Conservation (phyloP, 2,329 filamentous ascomycete species). For the Lasiodiplodia sp. region DNA sequence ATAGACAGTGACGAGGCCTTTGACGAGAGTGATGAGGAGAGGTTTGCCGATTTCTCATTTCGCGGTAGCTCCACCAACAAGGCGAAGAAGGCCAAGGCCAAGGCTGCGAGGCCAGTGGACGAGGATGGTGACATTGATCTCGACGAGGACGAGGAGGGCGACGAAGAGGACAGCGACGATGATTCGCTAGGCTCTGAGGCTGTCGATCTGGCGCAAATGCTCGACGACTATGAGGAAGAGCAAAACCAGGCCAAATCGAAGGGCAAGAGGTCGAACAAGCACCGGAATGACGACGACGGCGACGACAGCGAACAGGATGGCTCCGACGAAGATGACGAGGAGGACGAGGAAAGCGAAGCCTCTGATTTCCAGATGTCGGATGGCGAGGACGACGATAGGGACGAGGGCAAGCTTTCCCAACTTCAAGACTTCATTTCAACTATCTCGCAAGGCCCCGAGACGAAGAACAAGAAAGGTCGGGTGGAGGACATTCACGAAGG, state of each 20-base stretch:
- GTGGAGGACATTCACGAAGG: slow-evolving; percentile 62
- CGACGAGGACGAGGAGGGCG: slow-evolving; percentile 54
- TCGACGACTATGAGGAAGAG: slow-evolving; percentile 57
- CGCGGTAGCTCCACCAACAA: slow-evolving; percentile 64
- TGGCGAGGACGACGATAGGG: slow-evolving; percentile 55
- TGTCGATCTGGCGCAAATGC: slow-evolving; percentile 68
- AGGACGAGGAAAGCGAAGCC: slow-evolving; percentile 55
- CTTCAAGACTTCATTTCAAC: slow-evolving; percentile 74
- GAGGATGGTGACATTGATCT: slow-evolving; percentile 53
- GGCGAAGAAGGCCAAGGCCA: slow-evolving; percentile 53
- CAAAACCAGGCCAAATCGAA: slow-evolving; percentile 37
- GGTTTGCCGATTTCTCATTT: slow-evolving; percentile 78
- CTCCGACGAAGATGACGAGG: slow-evolving; percentile 55
- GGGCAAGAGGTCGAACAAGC: slow-evolving; percentile 38
- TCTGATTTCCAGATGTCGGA: slow-evolving; percentile 59
- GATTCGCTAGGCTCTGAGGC: slow-evolving; percentile 70
- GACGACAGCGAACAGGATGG: slow-evolving; percentile 60
- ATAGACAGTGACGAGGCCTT: slow-evolving; percentile 83
- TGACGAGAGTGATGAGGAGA: slow-evolving; percentile 86
- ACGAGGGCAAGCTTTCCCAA: slow-evolving; percentile 64
- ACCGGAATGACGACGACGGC: slow-evolving; percentile 52
- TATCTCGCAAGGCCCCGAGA: slow-evolving; percentile 58
- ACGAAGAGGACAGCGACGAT: slow-evolving; percentile 61
- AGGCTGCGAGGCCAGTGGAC: slow-evolving; percentile 37
- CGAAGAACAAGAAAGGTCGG: slow-evolving; percentile 42